Base-by-base conservation (phyloP, 2,329 filamentous ascomycete species). In the Pseudogymnoascus sp. region DNA sequence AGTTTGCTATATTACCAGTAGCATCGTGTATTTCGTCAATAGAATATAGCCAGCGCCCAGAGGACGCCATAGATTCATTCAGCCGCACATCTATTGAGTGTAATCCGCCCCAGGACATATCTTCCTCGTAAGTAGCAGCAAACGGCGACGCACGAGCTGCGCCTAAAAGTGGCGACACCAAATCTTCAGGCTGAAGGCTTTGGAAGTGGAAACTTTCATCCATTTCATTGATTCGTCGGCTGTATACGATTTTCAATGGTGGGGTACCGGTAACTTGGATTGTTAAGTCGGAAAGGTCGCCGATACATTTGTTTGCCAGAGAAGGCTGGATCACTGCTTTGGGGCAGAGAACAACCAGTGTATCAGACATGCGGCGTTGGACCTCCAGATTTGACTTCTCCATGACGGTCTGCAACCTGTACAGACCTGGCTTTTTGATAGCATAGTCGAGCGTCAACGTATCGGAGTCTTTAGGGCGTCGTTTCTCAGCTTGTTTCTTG, bases 361-460 rank as follows among this genome's bases (percentile, higher is more conserved):
- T 89, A 69, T 95, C 90, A 59, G 87, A 87, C 61, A 81, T 83
- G 41, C 84, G 81, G 41, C 89, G 86, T 69, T 93, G 91, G 9
- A 97, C 91, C 73, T 97, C 92, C 33, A 99, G 83, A 74, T 96
- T 96, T 64, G 96, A 95, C 73, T 96, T 88, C 73, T 99, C 95
- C 66, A 96, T 78, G 8, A 99, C 92, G 72, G 87, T 91, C 63
- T 88, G 84, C 33, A 99, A 81, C 43, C 88, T 84, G 75, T 99
- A 99, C 18, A 96, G 83, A 37, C 95, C 95, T 1, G 91, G 86
- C 75, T 95, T 95, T 78, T 91, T 96, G 38, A 96, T 83, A 0
- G 83, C 80, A 69, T 91, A 89, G 61, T 87, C 83, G 70, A 96
- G 85, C 60, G 85, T 82, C 61, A 90, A 84, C 45, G 88, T 83